phyloP scores from a whole-genome alignment of 495 filamentous ascomycete genomes.

The Aspergillus heteromorphus region DNA sequence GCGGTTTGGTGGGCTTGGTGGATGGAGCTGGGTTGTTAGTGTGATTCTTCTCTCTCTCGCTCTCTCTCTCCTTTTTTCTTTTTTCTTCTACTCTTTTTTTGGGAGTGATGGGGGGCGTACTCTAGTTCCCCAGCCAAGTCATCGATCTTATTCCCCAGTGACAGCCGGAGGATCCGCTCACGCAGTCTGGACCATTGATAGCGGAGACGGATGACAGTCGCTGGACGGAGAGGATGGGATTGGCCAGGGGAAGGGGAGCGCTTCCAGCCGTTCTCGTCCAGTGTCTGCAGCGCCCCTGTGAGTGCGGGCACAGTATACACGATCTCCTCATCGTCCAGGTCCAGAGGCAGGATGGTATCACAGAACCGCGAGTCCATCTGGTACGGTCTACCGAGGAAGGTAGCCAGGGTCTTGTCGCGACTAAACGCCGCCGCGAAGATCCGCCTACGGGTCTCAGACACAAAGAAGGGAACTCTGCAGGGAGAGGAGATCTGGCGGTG shows the following conservation, averaged over 20 bases:
- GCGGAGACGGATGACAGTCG: slow-evolving; percentile 1
- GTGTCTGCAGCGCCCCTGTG: neutral
- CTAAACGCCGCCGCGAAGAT: neutral
- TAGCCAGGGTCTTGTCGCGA: slow-evolving; percentile 4
- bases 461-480: neutral
- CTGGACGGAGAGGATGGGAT: neutral
- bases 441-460: slow-evolving; percentile 3
- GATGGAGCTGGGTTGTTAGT: neutral
- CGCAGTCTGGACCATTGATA: neutral
- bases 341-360: neutral
- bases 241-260: neutral
- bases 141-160: slow-evolving; percentile 3
- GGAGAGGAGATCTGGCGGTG: neutral
- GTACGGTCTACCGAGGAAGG: neutral
- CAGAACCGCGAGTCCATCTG: slow-evolving; percentile 1
- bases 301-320: neutral
- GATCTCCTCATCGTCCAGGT: neutral
- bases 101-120: neutral
- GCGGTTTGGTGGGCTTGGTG: neutral
- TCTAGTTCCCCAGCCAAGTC: neutral
- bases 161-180: neutral
- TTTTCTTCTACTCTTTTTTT: neutral
- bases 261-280: neutral
- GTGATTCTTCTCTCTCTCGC: too few relatives aligned
- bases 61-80: too few relatives aligned